A percentile compares a stretch with the other conserved stretches of the same genome.
Evolutionary conservation across 129 eudicot genomes (phyloP).

Genomic region (Silybum marianum): DNA sequence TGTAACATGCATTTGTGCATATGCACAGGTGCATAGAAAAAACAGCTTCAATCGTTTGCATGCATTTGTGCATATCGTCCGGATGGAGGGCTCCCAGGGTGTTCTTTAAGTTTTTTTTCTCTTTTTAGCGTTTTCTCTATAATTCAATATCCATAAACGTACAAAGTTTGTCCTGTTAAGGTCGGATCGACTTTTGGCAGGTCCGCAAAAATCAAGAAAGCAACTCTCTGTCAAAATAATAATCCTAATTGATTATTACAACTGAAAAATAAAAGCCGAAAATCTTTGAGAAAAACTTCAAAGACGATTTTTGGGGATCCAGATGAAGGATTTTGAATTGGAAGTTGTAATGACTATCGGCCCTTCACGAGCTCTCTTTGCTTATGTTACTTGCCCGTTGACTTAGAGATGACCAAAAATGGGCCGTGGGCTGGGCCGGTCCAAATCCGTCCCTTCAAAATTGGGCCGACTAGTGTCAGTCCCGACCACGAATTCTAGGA

Average conservation of each 20-base stretch:
- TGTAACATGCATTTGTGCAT: too few species aligned
- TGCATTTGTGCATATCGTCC: too few species aligned
- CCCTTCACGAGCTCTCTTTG: neutral
- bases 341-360: neutral
- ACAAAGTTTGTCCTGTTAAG: neutral
- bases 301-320: neutral
- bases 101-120: too few species aligned
- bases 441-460: neutral
- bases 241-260: neutral
- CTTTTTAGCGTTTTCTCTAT: too few species aligned
- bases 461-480: neutral
- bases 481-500: neutral
- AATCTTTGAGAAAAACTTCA: neutral
- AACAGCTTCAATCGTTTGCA: too few species aligned
- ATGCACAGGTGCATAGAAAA: too few species aligned
- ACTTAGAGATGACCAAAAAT: neutral
- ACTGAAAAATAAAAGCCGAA: neutral
- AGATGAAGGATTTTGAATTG: neutral
- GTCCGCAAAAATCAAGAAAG: neutral
- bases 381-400: neutral
- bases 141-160: neutral
- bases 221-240: neutral
- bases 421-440: neutral
- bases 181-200: neutral
- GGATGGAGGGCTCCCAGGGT: too few species aligned